These are phyloP conservation scores for Vicia villosa DNA, from an alignment of 306 rosid genomes.

Conservation along the genomic window DNA sequence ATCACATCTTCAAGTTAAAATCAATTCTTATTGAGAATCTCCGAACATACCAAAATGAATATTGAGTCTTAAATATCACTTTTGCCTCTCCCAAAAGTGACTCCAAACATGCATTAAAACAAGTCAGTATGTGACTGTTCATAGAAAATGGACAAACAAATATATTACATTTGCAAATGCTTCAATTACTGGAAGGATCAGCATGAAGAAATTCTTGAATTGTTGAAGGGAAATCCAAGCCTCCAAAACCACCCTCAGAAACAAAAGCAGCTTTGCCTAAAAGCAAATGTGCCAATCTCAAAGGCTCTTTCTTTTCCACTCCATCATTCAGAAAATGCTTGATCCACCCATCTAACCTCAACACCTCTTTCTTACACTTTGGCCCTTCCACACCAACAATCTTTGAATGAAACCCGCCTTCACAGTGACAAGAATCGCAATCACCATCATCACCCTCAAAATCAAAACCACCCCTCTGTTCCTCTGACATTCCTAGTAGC, in stretches of 20 bases:
- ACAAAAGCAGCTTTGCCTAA: constrained; percentile 66
- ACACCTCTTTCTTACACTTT: constrained; percentile 68
- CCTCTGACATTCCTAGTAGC: constrained; percentile 60
- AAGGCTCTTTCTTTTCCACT: constrained; percentile 62
- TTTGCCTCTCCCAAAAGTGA: not conserved
- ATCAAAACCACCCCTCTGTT: constrained; percentile 27
- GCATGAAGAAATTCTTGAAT: constrained; percentile 65
- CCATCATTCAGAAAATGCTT: constrained; percentile 57
- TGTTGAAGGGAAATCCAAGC: constrained; percentile 73
- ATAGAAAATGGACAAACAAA: not conserved
- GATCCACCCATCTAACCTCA: constrained; percentile 86
- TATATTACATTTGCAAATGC: constrained; percentile 16
- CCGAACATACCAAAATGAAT: not conserved
- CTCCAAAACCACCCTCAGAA: constrained; percentile 54
- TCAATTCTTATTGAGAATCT: not conserved
- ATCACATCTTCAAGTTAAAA: not conserved
- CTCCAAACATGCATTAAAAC: not conserved
- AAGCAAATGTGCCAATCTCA: constrained; percentile 80
- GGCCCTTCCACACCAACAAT: constrained; percentile 84
- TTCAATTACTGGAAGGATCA: constrained; percentile 60
- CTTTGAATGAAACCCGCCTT: constrained; percentile 76
- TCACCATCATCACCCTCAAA: constrained; percentile 36
- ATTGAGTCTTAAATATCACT: not conserved
- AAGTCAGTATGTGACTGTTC: not conserved
- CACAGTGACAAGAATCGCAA: constrained; percentile 66